phyloP scores from a whole-genome alignment of 495 filamentous ascomycete genomes.

The Chaetomium cochliodes region DNA sequence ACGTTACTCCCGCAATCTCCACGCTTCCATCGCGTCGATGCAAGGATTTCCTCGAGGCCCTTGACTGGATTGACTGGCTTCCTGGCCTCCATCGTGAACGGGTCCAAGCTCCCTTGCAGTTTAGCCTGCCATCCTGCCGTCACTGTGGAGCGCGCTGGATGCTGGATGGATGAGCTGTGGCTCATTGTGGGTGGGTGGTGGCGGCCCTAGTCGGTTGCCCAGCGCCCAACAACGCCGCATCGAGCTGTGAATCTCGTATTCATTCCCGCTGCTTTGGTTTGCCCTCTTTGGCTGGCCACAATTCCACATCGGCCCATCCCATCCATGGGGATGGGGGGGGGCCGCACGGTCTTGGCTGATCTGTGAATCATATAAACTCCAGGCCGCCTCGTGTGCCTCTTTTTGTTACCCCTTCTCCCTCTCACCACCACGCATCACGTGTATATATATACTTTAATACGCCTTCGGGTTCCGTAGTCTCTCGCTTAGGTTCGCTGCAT shows the following conservation, averaged over 20 bases:
- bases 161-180: too few relatives aligned
- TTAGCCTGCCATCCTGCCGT: background rate
- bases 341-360: background rate
- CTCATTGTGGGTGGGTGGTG: too few relatives aligned
- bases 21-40: constrained; percentile 2
- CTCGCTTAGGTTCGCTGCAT: constrained; percentile 21
- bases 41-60: background rate
- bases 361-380: constrained; percentile 15
- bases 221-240: constrained; percentile 1
- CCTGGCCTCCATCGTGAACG: background rate
- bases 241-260: constrained; percentile 18
- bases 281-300: background rate
- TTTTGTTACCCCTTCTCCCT: background rate
- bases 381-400: background rate
- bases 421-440: constrained; percentile 2
- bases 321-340: background rate
- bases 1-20: constrained; percentile 12
- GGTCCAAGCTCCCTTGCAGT: constrained; percentile 3
- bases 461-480: constrained; percentile 24
- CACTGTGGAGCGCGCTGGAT: background rate
- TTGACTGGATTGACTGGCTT: background rate
- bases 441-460: constrained; percentile 11
- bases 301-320: constrained; percentile 8
- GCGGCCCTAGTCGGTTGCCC: constrained; percentile 5
- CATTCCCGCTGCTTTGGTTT: constrained; percentile 7